Evolutionary conservation across 2,329 filamentous ascomycete genomes (phyloP), one percentile per base, ranked within the genome.

Genomic region (Botryotinia globosa): DNA sequence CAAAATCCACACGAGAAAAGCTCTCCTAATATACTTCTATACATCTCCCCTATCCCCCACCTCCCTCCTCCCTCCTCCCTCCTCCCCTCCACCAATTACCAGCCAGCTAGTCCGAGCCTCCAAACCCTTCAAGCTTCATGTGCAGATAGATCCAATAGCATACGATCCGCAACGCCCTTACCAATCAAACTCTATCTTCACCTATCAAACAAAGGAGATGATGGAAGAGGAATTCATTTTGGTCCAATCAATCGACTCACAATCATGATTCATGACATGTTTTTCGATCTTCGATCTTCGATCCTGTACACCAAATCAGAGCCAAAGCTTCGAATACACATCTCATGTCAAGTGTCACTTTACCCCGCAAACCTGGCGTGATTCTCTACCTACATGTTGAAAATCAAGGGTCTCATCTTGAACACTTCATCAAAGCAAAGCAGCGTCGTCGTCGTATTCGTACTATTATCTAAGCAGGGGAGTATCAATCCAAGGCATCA

Each of bases 311-410:
- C n/a, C 42, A 64, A 64, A 29, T 64, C 61, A 44, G 1, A 25
- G 48, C 25, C 48, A n/a, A 54, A n/a, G 14, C 7, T 14, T n/a
- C 25, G 22, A n/a, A 9, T 54, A n/a, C 48, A n/a, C 48, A 66
- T 45, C 7, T 51, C 44, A n/a, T 22, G 44, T 34, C 44, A 61
- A 25, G 25, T n/a, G 16, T n/a, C 48, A 54, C 48, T 51, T n/a
- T 66, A 66, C 64, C 64, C 64, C 64, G 64, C 64, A 18, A 14
- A 20, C 45, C 45, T 66, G 44, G 25, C 64, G 48, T 66, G 64
- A 54, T 51, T 66, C n/a, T 9, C 25, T 16, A n/a, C 48, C 25
- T 42, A 14, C 48, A 51, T n/a, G n/a, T n/a, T n/a, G 25, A n/a
- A 7, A 51, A 51, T 25, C 25, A 54, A 54, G 48, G 48, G 48